phyloP scores from a whole-genome alignment of 1,284 basidiomycete species.

The Schizophyllum amplum region DNA sequence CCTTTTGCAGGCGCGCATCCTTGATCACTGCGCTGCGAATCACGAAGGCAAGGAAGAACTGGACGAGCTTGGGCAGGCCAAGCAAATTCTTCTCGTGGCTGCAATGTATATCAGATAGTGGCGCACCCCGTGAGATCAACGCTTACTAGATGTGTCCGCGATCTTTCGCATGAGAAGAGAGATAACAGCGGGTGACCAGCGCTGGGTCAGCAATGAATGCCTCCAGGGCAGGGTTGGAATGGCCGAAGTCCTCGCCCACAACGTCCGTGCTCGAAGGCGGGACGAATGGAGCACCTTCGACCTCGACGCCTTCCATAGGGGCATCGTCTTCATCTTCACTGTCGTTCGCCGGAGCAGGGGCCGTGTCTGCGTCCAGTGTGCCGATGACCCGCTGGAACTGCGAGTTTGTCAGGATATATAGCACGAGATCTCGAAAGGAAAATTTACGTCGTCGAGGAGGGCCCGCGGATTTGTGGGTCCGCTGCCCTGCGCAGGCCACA shows the following conservation, averaged over 20 bases:
- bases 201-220: conserved; percentile 55
- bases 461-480: neutral
- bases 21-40: conserved; percentile 49
- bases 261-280: neutral
- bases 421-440: too few species aligned
- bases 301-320: conserved; percentile 17
- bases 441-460: neutral
- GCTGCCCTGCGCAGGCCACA: neutral
- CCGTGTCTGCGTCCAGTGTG: neutral
- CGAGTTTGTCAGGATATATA: too few species aligned
- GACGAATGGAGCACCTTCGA: neutral
- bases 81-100: conserved; percentile 37
- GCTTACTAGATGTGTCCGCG: conserved; percentile 50
- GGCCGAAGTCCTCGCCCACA: neutral
- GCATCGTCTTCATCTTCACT: neutral
- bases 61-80: conserved; percentile 45
- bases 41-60: conserved; percentile 56
- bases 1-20: conserved; percentile 28
- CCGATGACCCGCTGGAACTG: neutral
- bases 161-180: conserved; percentile 56
- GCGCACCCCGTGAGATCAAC: neutral
- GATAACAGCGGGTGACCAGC: conserved; percentile 42
- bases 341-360: neutral
- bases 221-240: conserved; percentile 21
- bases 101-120: neutral